A percentile compares a stretch with the other conserved stretches of the same genome.
These are phyloP conservation scores for Amaranthus hypochondriacus DNA, from an alignment of 148 eudicot genomes.

Conservation along the genomic window DNA sequence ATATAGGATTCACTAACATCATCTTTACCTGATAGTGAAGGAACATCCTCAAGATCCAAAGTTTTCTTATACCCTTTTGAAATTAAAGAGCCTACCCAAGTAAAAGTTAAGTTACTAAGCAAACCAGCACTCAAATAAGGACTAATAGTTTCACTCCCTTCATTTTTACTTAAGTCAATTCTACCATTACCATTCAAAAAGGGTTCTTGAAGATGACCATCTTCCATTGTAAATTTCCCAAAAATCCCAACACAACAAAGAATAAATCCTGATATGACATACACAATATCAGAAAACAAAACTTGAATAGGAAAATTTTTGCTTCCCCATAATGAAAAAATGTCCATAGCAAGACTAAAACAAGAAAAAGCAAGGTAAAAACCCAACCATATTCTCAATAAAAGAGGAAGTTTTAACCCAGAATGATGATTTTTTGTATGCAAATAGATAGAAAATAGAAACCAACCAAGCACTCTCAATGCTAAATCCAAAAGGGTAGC, in stretches of 20 bases:
- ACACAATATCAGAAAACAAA: constrained; percentile 45
- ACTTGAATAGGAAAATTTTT: constrained; percentile 27
- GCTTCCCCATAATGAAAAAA: constrained; percentile 24
- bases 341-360: constrained; percentile 48
- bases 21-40: constrained; percentile 31
- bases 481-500: constrained; percentile 40
- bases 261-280: constrained; percentile 31
- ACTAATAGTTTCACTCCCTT: constrained; percentile 34
- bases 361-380: constrained; percentile 45
- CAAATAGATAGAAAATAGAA: constrained; percentile 38
- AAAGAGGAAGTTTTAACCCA: constrained; percentile 41
- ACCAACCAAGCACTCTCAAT: constrained; percentile 36
- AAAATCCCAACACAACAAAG: constrained; percentile 38
- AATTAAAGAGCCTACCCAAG: constrained; percentile 35
- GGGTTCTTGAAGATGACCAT: constrained; percentile 37
- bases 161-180: constrained; percentile 17
- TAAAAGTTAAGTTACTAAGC: constrained; percentile 29
- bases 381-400: constrained; percentile 69
- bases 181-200: constrained; percentile 41
- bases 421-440: constrained; percentile 22
- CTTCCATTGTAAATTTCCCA: constrained; percentile 25
- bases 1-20: constrained; percentile 28
- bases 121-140: constrained; percentile 38
- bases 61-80: constrained; percentile 33
- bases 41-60: constrained; percentile 43